Evolutionary conservation across 179 eudicot species (phyloP).

Genomic region (Corrigiola litoralis): DNA sequence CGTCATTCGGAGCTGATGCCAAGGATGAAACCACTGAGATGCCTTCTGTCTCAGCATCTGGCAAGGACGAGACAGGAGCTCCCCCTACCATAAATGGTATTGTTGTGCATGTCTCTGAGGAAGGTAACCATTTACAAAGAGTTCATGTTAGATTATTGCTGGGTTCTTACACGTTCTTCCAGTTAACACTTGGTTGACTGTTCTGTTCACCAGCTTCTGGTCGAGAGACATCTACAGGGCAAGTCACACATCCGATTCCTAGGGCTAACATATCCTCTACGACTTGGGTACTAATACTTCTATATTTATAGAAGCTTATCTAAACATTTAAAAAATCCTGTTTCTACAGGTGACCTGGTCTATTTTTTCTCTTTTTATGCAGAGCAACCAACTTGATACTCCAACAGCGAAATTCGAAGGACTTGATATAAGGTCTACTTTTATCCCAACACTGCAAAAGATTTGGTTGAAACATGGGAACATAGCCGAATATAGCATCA

Average conservation of each 20-base stretch:
- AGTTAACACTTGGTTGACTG: not conserved
- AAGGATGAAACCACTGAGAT: too few species aligned
- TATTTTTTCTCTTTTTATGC: not conserved
- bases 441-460: slow-evolving; percentile 4
- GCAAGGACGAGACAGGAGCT: too few species aligned
- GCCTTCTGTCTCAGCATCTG: too few species aligned
- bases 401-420: slow-evolving; percentile 8
- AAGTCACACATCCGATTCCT: not conserved
- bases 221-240: not conserved
- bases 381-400: not conserved
- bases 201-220: not conserved
- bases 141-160: too few species aligned
- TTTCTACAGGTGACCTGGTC: not conserved
- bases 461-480: slow-evolving; percentile 9
- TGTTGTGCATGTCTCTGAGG: too few species aligned
- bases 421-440: not conserved
- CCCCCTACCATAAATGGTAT: too few species aligned
- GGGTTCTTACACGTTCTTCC: too few species aligned
- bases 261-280: not conserved
- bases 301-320: too few species aligned
- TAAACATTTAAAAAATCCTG: too few species aligned
- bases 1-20: too few species aligned
- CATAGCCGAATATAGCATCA: not conserved
- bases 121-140: too few species aligned
- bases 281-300: not conserved